These are phyloP conservation scores for Cenchrus americanus DNA, from an alignment of 176 grass and related monocot genomes.

Conservation along the genomic window DNA sequence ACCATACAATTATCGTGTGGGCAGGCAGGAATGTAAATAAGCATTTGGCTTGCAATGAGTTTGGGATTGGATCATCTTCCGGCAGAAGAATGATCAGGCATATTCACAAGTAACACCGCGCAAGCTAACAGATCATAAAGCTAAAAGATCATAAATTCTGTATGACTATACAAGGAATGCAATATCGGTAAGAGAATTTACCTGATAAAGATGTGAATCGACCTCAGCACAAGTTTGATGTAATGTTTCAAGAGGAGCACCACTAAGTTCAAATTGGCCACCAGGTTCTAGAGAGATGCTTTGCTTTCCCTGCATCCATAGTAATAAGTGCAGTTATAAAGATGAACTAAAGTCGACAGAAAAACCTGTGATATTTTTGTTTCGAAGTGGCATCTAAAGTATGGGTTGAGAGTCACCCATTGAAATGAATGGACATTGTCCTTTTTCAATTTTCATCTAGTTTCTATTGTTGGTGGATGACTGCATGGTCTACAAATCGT, in stretches of 20 bases:
- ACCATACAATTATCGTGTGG: constrained; percentile 1
- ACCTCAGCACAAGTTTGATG: constrained; percentile 99
- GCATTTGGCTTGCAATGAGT: not conserved
- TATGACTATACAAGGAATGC: constrained; percentile 4
- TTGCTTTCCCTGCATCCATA: constrained; percentile 72
- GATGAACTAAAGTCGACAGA: not conserved
- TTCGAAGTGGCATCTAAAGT: not conserved
- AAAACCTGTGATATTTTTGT: not conserved
- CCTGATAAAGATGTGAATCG: constrained; percentile 99
- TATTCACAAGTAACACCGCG: constrained; percentile 13
- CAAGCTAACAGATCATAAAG: not conserved
- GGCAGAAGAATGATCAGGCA: not conserved
- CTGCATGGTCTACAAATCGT: not conserved
- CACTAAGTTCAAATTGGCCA: constrained; percentile 98
- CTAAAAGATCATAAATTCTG: constrained; percentile 1
- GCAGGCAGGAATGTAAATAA: not conserved
- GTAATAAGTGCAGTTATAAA: not conserved
- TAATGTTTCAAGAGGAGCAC: constrained; percentile 88
- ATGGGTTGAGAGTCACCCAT: not conserved
- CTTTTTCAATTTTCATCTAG: not conserved
- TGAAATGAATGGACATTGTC: not conserved
- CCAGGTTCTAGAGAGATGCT: constrained; percentile 95
- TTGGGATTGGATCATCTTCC: not conserved
- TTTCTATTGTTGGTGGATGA: not conserved
- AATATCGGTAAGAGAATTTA: constrained; percentile 33